Evolutionary conservation across 1,139 yeast species (phyloP), one percentile per base, ranked within the genome.

Genomic region (Suhomyces terraborum): DNA sequence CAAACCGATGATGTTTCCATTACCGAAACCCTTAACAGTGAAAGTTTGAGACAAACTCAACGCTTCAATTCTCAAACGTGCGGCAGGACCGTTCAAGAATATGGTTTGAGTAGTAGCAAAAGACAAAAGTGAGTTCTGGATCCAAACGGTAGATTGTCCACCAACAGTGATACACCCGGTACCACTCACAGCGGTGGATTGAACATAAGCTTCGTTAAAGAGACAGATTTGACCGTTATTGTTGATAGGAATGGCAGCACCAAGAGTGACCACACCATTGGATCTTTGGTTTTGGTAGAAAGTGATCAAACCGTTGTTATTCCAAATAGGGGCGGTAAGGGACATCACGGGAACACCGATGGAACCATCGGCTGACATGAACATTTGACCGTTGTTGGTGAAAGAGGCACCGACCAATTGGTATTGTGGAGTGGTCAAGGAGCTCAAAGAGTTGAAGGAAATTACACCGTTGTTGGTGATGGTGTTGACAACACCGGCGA

Each of bases 21-120:
- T 49, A 36, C 69, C 69, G 44, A 56, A 65, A n/a, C 67, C 68
- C 16, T 52, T 53, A 35, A 65, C 64, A 5, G 43, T 50, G 48
- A 51, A 58, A 8, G 61, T 52, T 36, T 51, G 59, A 6, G 50
- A 22, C 9, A 52, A 41, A 33, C 55, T 46, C 33, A 58, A 32
- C 13, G 51, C 52, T 17, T 40, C 42, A 21, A 52, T 51, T 35
- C 38, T 41, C 8, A 55, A 14, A 8, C 41, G 24, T 8, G 58
- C 49, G n/a, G 41, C 6, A 0, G 46, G 13, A 13, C 43, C 30
- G 6, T 46, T 34, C 33, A 54, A 47, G 42, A 49, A 46, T 14
- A 54, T 38, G n/a, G 48, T 51, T 36, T 53, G 55, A 6, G 33
- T 33, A 8, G 35, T 28, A 12, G 39, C 38, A 21, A 52, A 32